Percentiles rank a stretch among this genome's conserved stretches.
Evolutionary conservation across 768 basidiomycete species (phyloP).

Genomic region (Mycena galericulata): DNA sequence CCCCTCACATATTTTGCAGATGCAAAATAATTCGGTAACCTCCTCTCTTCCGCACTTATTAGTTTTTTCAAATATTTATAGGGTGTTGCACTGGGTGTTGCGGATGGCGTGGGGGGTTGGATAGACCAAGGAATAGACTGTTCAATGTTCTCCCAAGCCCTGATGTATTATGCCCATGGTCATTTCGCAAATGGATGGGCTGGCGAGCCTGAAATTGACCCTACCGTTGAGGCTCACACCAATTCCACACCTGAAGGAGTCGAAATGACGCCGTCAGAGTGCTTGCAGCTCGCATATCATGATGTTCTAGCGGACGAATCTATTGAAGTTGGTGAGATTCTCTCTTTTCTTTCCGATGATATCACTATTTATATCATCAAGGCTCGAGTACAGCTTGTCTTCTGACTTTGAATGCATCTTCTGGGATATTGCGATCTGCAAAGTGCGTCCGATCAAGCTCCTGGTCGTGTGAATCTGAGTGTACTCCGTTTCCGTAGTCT

Average conservation of each 20-base stretch:
- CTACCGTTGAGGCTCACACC: slow-evolving; percentile 79
- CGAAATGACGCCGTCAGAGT: slow-evolving; percentile 80
- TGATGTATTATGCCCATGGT: slow-evolving; percentile 89
- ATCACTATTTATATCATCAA: slow-evolving; percentile 42
- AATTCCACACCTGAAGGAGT: slow-evolving; percentile 77
- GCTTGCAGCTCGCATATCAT: slow-evolving; percentile 77
- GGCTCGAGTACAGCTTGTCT: slow-evolving; percentile 90
- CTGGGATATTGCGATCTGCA: slow-evolving; percentile 79
- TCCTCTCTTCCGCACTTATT: slow-evolving; percentile 6
- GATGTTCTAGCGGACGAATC: slow-evolving; percentile 76
- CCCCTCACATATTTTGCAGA: slow-evolving; percentile 65
- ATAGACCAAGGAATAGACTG: slow-evolving; percentile 86
- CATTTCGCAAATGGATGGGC: slow-evolving; percentile 82
- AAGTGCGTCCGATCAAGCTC: slow-evolving; percentile 59
- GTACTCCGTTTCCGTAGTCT: slow-evolving; percentile 15
- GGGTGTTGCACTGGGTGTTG: slow-evolving; percentile 86
- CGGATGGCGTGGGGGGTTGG: slow-evolving; percentile 97
- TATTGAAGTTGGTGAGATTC: slow-evolving; percentile 72
- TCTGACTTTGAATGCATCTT: slow-evolving; percentile 78
- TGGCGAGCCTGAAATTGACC: slow-evolving; percentile 86
- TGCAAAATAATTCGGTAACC: slow-evolving; percentile 47
- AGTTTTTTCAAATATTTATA: slow-evolving; percentile 50
- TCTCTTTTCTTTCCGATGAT: slow-evolving; percentile 42
- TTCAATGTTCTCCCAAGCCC: slow-evolving; percentile 88
- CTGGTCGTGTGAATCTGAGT: slow-evolving; percentile 17